Evolutionary conservation across 75 land plant species (phyloP).

Genomic region (Picea sitchensis): DNA sequence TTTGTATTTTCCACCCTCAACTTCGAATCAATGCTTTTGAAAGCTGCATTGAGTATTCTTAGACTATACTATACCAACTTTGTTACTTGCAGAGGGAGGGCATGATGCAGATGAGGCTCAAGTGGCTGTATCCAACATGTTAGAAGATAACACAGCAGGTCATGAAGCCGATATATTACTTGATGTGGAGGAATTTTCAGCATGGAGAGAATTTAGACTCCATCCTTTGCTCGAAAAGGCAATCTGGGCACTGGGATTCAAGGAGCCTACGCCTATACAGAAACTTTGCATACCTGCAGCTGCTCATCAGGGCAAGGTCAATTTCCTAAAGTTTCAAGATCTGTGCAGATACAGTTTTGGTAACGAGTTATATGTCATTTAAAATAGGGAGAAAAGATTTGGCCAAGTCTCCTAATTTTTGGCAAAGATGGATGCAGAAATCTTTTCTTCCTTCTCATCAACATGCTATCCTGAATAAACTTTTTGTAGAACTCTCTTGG

Average conservation of each 20-base stretch:
- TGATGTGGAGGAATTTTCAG: slow-evolving; percentile 53
- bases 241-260: slow-evolving; percentile 60
- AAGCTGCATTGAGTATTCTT: not conserved
- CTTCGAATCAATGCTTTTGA: not conserved
- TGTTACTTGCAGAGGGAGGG: slow-evolving; percentile 8
- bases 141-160: slow-evolving; percentile 15
- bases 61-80: not conserved
- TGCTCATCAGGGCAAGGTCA: slow-evolving; percentile 97
- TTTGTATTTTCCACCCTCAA: not conserved
- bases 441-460: too few species aligned
- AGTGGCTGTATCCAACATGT: not conserved
- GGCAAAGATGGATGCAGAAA: too few species aligned
- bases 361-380: not conserved
- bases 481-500: too few species aligned
- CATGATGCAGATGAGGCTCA: not conserved
- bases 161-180: slow-evolving; percentile 27
- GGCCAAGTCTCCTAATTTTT: too few species aligned
- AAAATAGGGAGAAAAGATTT: too few species aligned
- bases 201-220: slow-evolving; percentile 86
- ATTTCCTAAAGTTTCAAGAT: not conserved
- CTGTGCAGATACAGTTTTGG: not conserved
- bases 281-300: slow-evolving; percentile 94
- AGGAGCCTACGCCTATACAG: slow-evolving; percentile 93
- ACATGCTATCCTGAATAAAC: too few species aligned
- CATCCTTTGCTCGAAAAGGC: slow-evolving; percentile 79